A percentile compares a stretch with the other conserved stretches of the same genome.
Conservation (phyloP, 495 filamentous ascomycete species). For the Xylaria bambusicola region DNA sequence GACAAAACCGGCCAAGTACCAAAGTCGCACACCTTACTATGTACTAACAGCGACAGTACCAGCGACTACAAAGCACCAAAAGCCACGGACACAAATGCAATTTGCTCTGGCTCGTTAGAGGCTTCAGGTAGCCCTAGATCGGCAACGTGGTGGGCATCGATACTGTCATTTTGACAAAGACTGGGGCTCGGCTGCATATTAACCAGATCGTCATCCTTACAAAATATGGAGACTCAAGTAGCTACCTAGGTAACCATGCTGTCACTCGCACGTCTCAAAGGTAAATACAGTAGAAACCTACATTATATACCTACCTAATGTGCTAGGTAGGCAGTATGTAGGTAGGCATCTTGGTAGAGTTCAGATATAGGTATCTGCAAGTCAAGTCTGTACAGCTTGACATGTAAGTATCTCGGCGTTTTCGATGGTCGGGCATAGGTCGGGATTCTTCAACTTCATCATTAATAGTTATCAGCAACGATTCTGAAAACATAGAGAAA, state of each 20-base stretch:
- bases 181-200: neutral
- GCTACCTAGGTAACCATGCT: neutral
- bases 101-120: neutral
- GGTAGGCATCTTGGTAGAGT: too few relatives aligned
- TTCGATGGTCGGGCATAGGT: too few relatives aligned
- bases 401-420: too few relatives aligned
- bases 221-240: neutral
- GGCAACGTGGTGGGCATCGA: neutral
- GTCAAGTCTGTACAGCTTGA: too few relatives aligned
- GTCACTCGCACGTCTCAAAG: neutral
- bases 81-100: neutral
- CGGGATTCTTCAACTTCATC: too few relatives aligned
- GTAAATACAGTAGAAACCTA: neutral
- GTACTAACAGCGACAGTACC: neutral
- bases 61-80: neutral
- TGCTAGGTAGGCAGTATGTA: too few relatives aligned
- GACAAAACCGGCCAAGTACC: too few relatives aligned
- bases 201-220: constrained; percentile 1
- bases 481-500: too few relatives aligned
- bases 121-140: neutral
- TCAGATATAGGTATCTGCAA: too few relatives aligned
- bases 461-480: too few relatives aligned
- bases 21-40: too few relatives aligned
- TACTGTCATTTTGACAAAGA: constrained; percentile 5
- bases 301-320: neutral